Conservation (phyloP, 202 grass and related monocot genomes). For the Carex arenaria region DNA sequence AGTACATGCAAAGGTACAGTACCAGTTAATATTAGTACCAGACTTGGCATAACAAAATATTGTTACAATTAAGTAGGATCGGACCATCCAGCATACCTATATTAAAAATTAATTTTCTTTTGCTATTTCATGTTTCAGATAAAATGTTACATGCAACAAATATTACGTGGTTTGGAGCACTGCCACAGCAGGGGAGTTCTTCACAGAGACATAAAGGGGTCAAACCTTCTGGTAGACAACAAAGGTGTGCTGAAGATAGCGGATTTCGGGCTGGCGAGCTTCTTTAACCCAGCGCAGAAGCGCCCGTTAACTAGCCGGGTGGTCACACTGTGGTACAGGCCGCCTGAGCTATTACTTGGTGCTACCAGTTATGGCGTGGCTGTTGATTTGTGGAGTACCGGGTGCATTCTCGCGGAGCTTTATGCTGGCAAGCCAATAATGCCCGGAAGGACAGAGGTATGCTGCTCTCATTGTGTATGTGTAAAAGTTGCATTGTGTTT, state of each 20-base stretch:
- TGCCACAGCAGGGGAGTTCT: slow-evolving; percentile 87
- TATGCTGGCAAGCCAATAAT: slow-evolving; percentile 99
- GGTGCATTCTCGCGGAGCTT: slow-evolving; percentile 97
- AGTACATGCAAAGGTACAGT: neutral
- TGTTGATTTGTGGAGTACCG: slow-evolving; percentile 97
- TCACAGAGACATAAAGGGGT: slow-evolving; percentile 98
- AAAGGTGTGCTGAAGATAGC: slow-evolving; percentile 91
- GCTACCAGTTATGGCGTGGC: slow-evolving; percentile 89
- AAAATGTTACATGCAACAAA: slow-evolving; percentile 99
- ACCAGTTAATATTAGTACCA: neutral
- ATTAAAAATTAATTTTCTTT: neutral
- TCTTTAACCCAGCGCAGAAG: slow-evolving; percentile 82
- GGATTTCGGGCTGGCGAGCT: slow-evolving; percentile 97
- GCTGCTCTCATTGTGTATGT: slow-evolving; percentile 14
- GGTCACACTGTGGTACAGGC: slow-evolving; percentile 98
- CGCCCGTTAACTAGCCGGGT: slow-evolving; percentile 96
- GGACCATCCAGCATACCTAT: neutral
- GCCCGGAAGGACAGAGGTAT: slow-evolving; percentile 97
- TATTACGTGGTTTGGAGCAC: slow-evolving; percentile 90
- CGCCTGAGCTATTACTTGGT: slow-evolving; percentile 94
- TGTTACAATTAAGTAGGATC: neutral
- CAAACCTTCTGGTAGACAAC: slow-evolving; percentile 98
- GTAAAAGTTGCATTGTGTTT: neutral
- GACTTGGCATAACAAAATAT: neutral
- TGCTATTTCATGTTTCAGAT: slow-evolving; percentile 46